Conservation (phyloP, 2,329 filamentous ascomycete genomes). For the Diaporthe amygdali region DNA sequence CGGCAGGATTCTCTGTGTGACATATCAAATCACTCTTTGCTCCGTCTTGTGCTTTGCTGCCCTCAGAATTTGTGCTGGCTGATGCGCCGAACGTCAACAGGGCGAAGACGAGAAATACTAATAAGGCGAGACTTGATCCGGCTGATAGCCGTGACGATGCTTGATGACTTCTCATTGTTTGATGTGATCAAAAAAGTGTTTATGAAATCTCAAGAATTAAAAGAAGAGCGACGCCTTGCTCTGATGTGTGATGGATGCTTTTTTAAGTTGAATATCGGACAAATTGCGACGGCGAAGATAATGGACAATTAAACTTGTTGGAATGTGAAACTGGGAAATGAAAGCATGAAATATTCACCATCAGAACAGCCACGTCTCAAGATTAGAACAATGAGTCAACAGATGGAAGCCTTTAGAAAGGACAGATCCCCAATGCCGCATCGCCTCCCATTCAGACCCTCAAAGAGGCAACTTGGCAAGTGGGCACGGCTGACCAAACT, state of each 20-base stretch:
- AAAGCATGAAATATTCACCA: neutral
- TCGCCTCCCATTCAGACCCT: neutral
- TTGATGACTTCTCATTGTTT: slow-evolving; percentile 1
- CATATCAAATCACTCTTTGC: slow-evolving; percentile 61
- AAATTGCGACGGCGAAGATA: neutral
- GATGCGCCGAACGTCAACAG: slow-evolving; percentile 17
- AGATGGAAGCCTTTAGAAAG: slow-evolving; percentile 34
- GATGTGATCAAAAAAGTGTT: neutral
- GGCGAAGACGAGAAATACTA: slow-evolving; percentile 21
- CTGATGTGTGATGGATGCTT: neutral
- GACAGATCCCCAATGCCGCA: slow-evolving; percentile 29
- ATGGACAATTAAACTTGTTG: neutral
- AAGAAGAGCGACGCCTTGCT: neutral
- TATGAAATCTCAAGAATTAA: neutral
- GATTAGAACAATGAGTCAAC: slow-evolving; percentile 28
- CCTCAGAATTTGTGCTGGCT: neutral
- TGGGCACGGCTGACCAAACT: slow-evolving; percentile 7
- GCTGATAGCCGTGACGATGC: neutral
- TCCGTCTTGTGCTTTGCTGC: neutral
- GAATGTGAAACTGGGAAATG: neutral
- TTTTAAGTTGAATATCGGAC: neutral
- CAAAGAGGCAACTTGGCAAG: neutral
- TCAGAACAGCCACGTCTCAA: slow-evolving; percentile 17
- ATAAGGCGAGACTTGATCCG: neutral
- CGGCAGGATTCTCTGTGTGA: slow-evolving; percentile 61